phyloP scores from a whole-genome alignment of 345 rosid species.

The Euclidium syriacum region DNA sequence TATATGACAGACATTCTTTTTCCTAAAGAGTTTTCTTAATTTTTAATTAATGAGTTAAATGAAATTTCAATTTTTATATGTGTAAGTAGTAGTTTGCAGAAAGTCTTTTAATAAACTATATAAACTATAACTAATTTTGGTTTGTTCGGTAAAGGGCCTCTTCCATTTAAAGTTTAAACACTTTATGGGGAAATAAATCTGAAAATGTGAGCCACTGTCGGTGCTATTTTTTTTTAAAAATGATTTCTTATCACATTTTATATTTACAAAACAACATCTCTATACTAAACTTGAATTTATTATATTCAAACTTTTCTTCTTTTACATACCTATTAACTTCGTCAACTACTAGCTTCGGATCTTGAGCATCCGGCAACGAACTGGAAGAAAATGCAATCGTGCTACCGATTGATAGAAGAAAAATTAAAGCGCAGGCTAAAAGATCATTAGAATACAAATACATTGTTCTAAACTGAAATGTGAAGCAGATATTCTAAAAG shows the following conservation, averaged over 20 bases:
- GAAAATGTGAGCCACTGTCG: conserved; percentile 3
- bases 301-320: neutral
- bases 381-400: conserved; percentile 8
- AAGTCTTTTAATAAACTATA: neutral
- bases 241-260: neutral
- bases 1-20: neutral
- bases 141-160: neutral
- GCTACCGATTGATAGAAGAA: conserved; percentile 2
- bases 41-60: neutral
- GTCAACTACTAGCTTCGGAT: conserved; percentile 25
- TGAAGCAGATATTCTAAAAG: neutral
- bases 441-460: neutral
- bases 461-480: conserved; percentile 13
- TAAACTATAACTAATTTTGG: neutral
- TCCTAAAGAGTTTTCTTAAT: neutral
- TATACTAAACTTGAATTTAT: neutral
- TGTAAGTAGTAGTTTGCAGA: neutral
- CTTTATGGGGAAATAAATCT: neutral
- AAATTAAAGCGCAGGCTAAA: neutral
- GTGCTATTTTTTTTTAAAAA: too few species aligned
- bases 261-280: neutral
- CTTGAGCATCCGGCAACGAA: conserved; percentile 20
- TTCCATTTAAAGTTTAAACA: neutral
- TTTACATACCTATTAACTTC: conserved; percentile 28
- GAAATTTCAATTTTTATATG: neutral